These are phyloP conservation scores for Sideroxylon spinosum DNA, from an alignment of 179 eudicot species.

Conservation along the genomic window DNA sequence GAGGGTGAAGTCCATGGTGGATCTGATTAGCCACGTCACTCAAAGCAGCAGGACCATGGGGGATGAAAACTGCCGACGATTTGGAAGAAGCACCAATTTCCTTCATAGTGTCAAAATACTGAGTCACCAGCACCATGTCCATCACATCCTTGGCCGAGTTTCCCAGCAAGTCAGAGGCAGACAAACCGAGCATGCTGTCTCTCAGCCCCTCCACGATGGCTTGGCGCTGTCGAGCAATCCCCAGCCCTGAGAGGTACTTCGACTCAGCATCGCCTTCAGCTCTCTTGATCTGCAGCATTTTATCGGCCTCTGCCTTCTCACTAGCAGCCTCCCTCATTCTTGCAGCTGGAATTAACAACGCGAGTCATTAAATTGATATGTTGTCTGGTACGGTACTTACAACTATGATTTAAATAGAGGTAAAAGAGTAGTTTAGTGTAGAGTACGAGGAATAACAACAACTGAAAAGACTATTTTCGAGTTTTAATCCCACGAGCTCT, in stretches of 20 bases:
- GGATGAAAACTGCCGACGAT: conserved; percentile 52
- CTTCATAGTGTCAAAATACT: conserved; percentile 59
- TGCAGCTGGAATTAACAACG: conserved; percentile 42
- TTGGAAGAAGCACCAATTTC: conserved; percentile 52
- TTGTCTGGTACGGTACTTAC: too few relatives aligned
- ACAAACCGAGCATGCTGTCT: conserved; percentile 53
- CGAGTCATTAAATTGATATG: neutral
- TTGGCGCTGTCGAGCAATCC: conserved; percentile 61
- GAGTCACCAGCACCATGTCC: conserved; percentile 61
- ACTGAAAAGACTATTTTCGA: too few relatives aligned
- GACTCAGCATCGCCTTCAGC: conserved; percentile 67
- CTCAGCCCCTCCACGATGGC: conserved; percentile 58
- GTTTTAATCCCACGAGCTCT: too few relatives aligned
- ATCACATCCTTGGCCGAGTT: conserved; percentile 55
- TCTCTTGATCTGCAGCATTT: conserved; percentile 49
- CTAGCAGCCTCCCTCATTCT: conserved; percentile 50
- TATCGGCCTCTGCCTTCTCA: conserved; percentile 66
- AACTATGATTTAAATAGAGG: too few relatives aligned
- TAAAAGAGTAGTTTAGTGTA: too few relatives aligned
- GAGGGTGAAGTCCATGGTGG: conserved; percentile 47
- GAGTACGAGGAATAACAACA: too few relatives aligned
- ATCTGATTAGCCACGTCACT: conserved; percentile 54
- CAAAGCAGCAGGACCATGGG: conserved; percentile 62
- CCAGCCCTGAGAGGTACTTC: conserved; percentile 52
- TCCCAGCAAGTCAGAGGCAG: conserved; percentile 42